Base-by-base conservation (phyloP, 2,329 filamentous ascomycete genomes). In the Apiospora phragmitis region DNA sequence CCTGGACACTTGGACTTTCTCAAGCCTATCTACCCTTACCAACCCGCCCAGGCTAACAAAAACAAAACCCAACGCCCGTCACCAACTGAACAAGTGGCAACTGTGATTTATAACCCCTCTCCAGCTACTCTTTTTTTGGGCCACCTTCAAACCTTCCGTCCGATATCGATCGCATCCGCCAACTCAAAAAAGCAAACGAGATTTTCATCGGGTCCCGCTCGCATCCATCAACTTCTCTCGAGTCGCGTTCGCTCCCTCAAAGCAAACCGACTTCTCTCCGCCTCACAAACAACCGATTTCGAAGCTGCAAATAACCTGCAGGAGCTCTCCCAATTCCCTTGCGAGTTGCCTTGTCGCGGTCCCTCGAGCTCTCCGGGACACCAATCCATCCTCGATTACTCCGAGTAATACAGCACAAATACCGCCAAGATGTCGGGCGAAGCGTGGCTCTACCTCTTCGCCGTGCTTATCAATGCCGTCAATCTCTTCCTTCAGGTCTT, bases 401-500 rank as follows among this genome's bases (percentile, higher is more conserved):
- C 47, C 67, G 47, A 68, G 67, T 26, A 45, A 38, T 49, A 38
- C 43, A 12, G 43, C 32, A 68, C 26, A 49, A 68, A 68, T 29
- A 68, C 45, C 67, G 67, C 67, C 80, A 85, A 79, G 76, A 98
- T 98, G 95, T 97, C 95, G 80, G 95, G 95, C 84, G 95, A 98
- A 90, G 95, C 95, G 83, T 98, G 96, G 96, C 88, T 99, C 83
- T 99, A 97, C 87, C 91, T 99, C 79, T 89, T 99, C 85, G 92
- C 95, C 85, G 97, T 99, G 84, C 90, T 99, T 82, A 97, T 99
- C 88, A 99, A 99, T 87, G 96, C 96, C 87, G 95, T 99, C 90
- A 99, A 99, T 88, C 90, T 99, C 80, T 99, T 99, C 85, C 89
- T 99, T 71, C 97, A 99, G 87, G 96, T 99, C 79, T 99, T 99